These are phyloP conservation scores for Termitomyces heimii DNA, from an alignment of 768 basidiomycete genomes.

Conservation along the genomic window DNA sequence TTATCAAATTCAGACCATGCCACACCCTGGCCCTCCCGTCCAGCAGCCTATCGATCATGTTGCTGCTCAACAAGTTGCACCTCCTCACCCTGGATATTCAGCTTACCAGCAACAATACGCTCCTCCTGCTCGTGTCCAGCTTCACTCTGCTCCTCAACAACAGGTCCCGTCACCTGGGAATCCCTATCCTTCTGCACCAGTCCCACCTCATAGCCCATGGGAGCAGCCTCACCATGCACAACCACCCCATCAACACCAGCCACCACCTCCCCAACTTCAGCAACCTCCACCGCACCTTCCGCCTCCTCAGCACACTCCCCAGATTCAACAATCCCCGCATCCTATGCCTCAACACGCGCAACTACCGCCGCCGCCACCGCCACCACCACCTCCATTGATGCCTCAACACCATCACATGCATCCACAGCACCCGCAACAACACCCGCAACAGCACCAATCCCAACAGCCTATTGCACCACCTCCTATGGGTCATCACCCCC, in stretches of 20 bases:
- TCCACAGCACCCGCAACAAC: constrained; percentile 12
- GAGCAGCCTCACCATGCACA: constrained; percentile 24
- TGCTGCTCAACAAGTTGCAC: constrained; percentile 31
- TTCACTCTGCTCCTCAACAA: constrained; percentile 24
- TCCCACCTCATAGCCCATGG: constrained; percentile 37
- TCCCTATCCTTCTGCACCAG: constrained; percentile 40
- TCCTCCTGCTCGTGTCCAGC: constrained; percentile 19
- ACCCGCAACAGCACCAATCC: constrained; percentile 13
- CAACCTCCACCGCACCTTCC: constrained; percentile 12
- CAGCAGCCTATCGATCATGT: constrained; percentile 37
- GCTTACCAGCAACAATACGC: constrained; percentile 26
- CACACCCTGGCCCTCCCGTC: constrained; percentile 20
- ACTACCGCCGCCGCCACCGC: constrained; percentile 11
- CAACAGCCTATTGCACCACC: constrained; percentile 8
- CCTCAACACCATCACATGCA: constrained; percentile 14
- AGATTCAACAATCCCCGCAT: constrained; percentile 17
- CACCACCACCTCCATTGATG: not conserved
- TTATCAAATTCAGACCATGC: constrained; percentile 25
- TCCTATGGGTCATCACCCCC: constrained; percentile 9
- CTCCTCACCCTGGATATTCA: constrained; percentile 30
- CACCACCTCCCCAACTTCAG: constrained; percentile 15
- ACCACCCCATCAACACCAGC: constrained; percentile 20
- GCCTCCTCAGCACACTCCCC: constrained; percentile 12
- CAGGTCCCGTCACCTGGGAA: constrained; percentile 32
- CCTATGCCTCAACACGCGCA: constrained; percentile 19